These are phyloP conservation scores for Colletotrichum magnum DNA, from an alignment of 2,329 filamentous ascomycete species.

Conservation along the genomic window DNA sequence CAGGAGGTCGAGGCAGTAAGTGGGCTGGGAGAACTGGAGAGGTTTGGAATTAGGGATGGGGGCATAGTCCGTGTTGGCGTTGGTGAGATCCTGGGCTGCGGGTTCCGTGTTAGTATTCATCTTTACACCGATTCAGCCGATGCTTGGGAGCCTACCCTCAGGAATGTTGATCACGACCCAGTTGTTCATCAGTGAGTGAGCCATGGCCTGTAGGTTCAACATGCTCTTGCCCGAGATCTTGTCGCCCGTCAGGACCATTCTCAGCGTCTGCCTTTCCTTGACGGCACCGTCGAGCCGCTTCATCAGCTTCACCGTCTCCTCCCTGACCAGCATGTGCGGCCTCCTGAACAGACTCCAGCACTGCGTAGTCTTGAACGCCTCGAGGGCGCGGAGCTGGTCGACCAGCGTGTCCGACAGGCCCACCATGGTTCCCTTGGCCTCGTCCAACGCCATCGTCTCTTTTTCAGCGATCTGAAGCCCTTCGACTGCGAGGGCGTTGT, in stretches of 20 bases:
- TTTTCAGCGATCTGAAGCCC: conserved; percentile 74
- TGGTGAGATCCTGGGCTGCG: conserved; percentile 84
- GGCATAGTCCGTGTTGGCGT: conserved; percentile 85
- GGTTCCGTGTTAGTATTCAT: conserved; percentile 2
- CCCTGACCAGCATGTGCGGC: conserved; percentile 83
- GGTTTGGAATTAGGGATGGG: conserved; percentile 73
- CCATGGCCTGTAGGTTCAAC: conserved; percentile 85
- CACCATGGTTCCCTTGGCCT: conserved; percentile 76
- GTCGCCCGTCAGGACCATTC: conserved; percentile 80
- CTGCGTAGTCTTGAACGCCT: conserved; percentile 93
- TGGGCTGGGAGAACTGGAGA: conserved; percentile 81
- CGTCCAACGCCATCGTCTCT: conserved; percentile 67
- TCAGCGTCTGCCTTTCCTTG: conserved; percentile 67
- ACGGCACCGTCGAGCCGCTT: conserved; percentile 71
- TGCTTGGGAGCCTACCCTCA: conserved; percentile 74
- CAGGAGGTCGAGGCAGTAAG: conserved; percentile 82
- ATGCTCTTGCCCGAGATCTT: conserved; percentile 89
- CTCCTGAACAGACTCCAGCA: conserved; percentile 88
- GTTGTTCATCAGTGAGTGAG: conserved; percentile 83
- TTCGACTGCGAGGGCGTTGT: conserved; percentile 86
- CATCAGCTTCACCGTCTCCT: conserved; percentile 83
- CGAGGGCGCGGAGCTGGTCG: conserved; percentile 84
- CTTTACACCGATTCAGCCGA: background rate
- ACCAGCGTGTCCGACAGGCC: conserved; percentile 78
- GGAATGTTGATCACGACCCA: conserved; percentile 94